Percentiles rank a stretch among this genome's conserved stretches.
These are phyloP conservation scores for Anastatica hierochuntica DNA, from an alignment of 345 rosid species.

Conservation along the genomic window DNA sequence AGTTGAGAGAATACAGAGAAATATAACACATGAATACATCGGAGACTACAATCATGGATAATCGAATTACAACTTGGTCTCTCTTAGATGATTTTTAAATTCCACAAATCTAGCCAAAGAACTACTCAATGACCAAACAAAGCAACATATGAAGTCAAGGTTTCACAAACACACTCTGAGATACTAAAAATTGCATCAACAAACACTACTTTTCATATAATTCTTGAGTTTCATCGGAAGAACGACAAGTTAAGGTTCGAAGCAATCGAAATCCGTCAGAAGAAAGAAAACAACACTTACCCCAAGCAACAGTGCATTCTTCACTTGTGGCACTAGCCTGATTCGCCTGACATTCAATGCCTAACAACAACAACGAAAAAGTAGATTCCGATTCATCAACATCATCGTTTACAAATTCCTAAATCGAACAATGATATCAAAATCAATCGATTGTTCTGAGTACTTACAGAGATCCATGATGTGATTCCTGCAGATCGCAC, in stretches of 20 bases:
- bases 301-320: constrained; percentile 99
- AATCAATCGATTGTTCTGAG: background rate
- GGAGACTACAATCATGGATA: no score
- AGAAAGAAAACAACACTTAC: constrained; percentile 35
- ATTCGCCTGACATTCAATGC: constrained; percentile 96
- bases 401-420: background rate
- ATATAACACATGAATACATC: no score
- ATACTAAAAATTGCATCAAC: background rate
- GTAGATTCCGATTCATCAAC: no score
- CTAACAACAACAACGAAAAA: constrained; percentile 34
- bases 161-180: background rate
- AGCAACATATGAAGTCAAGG: background rate
- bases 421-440: no score
- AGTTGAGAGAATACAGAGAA: no score
- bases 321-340: constrained; percentile 91
- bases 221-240: no score
- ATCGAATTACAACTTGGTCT: no score
- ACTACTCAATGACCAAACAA: no score
- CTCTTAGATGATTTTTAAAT: no score
- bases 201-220: background rate
- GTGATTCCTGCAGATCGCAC: constrained; percentile 95
- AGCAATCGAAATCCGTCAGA: background rate
- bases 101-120: no score
- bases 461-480: constrained; percentile 93
- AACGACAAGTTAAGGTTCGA: background rate